Conservation (phyloP, 805 yeast genomes). For the Metschnikowia henanensis region DNA sequence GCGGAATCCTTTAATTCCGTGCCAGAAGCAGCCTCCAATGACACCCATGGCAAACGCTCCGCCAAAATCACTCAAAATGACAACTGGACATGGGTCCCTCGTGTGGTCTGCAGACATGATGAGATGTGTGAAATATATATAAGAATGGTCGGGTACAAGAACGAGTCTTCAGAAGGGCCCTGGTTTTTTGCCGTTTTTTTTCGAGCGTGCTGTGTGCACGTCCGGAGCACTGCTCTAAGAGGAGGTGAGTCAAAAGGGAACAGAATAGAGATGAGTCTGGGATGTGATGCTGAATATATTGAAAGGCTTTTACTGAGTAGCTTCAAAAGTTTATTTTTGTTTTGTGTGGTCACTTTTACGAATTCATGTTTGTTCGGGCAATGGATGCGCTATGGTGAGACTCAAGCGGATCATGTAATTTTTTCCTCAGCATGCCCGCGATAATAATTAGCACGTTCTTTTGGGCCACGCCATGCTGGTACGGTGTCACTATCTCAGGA, state of each 20-base stretch:
- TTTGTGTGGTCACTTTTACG: too few species aligned
- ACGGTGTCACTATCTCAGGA: too few species aligned
- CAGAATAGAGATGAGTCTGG: not conserved
- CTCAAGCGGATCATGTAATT: too few species aligned
- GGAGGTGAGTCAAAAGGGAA: not conserved
- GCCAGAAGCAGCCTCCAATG: slow-evolving; percentile 98
- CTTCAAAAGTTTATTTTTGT: too few species aligned
- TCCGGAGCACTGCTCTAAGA: not conserved
- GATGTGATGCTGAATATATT: too few species aligned
- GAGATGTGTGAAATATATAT: not conserved
- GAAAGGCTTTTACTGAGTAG: too few species aligned
- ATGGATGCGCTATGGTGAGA: too few species aligned
- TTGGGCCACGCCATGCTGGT: too few species aligned
- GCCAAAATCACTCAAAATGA: slow-evolving; percentile 94
- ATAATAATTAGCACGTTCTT: too few species aligned
- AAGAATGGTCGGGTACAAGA: not conserved
- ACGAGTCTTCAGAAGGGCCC: slow-evolving; percentile 3
- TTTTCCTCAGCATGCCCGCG: too few species aligned
- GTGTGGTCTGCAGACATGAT: slow-evolving; percentile 92
- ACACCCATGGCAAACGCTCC: slow-evolving; percentile 99
- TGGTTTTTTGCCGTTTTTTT: slow-evolving; percentile 13
- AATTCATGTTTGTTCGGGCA: too few species aligned
- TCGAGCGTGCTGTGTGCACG: slow-evolving; percentile 14
- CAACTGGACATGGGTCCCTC: slow-evolving; percentile 99
- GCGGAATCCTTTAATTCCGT: slow-evolving; percentile 97